Base-by-base conservation (phyloP, 805 yeast species). In the Ogataea minuta region DNA sequence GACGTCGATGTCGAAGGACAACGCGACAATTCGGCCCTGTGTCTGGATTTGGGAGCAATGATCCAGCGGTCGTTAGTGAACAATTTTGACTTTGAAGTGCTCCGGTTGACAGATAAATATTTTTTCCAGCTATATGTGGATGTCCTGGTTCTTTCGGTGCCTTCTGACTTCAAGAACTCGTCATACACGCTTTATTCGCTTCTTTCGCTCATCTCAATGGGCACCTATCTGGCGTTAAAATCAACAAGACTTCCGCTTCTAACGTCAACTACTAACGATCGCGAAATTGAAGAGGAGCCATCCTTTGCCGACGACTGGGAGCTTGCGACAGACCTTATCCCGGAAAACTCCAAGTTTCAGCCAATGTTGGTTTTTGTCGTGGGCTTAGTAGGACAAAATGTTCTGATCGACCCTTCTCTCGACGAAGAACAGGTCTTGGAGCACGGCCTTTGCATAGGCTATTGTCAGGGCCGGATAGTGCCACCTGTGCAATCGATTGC, bases 291-390 rank as follows among this genome's bases (percentile, higher is more conserved):
- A 57, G 96, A 90, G 60, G 81, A 85, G 46, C 97, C 97, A 1
- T 83, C 87, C 0, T 90, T 91, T 53, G 80, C 90, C 28, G 97
- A 90, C 54, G 95, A 88, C 50, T 91, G 84, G 90, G 82, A 70
- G 53, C 68, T 66, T 44, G 77, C 81, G 19, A 69, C 49, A 39
- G 71, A 55, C 26, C 63, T 84, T 21, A 69, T 74, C 11, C 62
- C 66, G 3, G 52, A 62, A 16, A 56, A 59, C 23, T 52, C 62
- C 1, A 33, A 43, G 2, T 77, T 77, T 62, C 71, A 74, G 31
- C 91, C 95, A 0, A 95, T 97, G 0, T 61, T 91, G 12, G 65
- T 86, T 26, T 78, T 93, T 50, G 77, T 91, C 0, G 63, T 84
- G 19, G 95, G 95, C 0, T 67, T 84, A 5, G 76, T 87, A 0